Evolutionary conservation across 1,284 basidiomycete genomes (phyloP), one percentile per base, ranked within the genome.

Genomic region (Fomitopsis pinicola): DNA sequence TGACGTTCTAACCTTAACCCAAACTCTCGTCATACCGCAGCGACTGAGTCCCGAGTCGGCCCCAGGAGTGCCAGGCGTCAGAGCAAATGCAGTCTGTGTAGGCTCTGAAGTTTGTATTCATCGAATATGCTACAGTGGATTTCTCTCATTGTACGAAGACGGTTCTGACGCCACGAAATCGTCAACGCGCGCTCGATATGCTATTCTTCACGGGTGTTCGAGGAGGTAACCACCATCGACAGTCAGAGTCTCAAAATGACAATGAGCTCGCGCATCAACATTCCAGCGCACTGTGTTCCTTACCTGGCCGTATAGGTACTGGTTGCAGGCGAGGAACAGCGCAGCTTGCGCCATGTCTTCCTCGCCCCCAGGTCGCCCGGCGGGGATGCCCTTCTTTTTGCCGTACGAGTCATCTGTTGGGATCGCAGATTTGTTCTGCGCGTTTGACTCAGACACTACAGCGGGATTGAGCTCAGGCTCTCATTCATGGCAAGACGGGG

Each of bases 311-410:
- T 76, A 76, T 3, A 71, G 63, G 59, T 76, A 77, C 61, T 76
- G 66, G 57, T 78, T 75, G 52, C 67, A 66, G 1, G 74, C 73
- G 10, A 76, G 66, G 58, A 71, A 64, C 28, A 77, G 64, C n/a
- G 68, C 70, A n/a, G 69, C 67, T 60, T 77, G 76, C 15, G 75
- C 75, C 68, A 77, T 73, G 56, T 77, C 76, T 54, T 74, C 71
- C 5, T 76, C 77, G 5, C 68, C 60, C 8, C 76, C 76, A 1
- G 75, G 72, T 5, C 75, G 68, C n/a, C 71, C 72, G n/a, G 74
- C 75, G 1, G 75, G 75, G 35, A 76, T 75, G 19, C 72, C 73
- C 59, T 76, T 75, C 68, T 73, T 69, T 61, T 72, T 71, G 28
- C 70, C 68, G 26, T 70, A 74, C 6, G 72, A 69, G 17, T 71